phyloP scores from a whole-genome alignment of 2,329 filamentous ascomycete species.

The Beauveria australis region DNA sequence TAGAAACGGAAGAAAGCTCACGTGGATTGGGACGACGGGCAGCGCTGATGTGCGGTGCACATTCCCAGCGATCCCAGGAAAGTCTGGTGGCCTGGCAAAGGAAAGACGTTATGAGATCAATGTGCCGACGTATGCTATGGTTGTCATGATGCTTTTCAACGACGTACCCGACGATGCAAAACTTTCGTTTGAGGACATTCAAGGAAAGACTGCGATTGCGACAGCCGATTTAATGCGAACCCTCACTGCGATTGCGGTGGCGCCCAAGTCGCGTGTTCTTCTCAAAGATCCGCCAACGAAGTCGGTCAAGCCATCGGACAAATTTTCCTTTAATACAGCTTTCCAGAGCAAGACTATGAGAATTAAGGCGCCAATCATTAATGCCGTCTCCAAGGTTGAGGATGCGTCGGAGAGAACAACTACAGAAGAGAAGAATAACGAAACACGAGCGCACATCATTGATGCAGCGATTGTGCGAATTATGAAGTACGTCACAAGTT shows the following conservation, averaged over 20 bases:
- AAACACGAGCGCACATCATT: slow-evolving; percentile 61
- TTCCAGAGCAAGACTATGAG: slow-evolving; percentile 79
- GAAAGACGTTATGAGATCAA: slow-evolving; percentile 81
- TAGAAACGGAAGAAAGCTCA: slow-evolving; percentile 79
- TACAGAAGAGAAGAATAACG: slow-evolving; percentile 69
- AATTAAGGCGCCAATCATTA: slow-evolving; percentile 84
- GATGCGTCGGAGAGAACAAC: slow-evolving; percentile 58
- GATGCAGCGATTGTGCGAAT: slow-evolving; percentile 73
- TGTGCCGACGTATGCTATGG: slow-evolving; percentile 86
- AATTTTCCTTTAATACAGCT: slow-evolving; percentile 71
- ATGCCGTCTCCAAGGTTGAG: slow-evolving; percentile 76
- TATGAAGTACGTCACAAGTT: slow-evolving; percentile 66
- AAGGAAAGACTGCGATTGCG: slow-evolving; percentile 73
- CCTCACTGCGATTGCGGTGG: slow-evolving; percentile 72
- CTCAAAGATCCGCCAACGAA: slow-evolving; percentile 74
- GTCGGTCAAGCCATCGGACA: slow-evolving; percentile 66
- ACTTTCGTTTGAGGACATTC: slow-evolving; percentile 67
- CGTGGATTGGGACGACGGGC: slow-evolving; percentile 66
- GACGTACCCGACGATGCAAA: slow-evolving; percentile 48
- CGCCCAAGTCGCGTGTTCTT: slow-evolving; percentile 74
- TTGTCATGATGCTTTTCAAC: slow-evolving; percentile 86
- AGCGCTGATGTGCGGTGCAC: slow-evolving; percentile 78
- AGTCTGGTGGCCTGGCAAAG: slow-evolving; percentile 51
- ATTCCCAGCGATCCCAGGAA: slow-evolving; percentile 65
- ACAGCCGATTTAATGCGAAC: slow-evolving; percentile 65